Conservation (phyloP, 179 eudicot species). For the Drosera spatulata region DNA sequence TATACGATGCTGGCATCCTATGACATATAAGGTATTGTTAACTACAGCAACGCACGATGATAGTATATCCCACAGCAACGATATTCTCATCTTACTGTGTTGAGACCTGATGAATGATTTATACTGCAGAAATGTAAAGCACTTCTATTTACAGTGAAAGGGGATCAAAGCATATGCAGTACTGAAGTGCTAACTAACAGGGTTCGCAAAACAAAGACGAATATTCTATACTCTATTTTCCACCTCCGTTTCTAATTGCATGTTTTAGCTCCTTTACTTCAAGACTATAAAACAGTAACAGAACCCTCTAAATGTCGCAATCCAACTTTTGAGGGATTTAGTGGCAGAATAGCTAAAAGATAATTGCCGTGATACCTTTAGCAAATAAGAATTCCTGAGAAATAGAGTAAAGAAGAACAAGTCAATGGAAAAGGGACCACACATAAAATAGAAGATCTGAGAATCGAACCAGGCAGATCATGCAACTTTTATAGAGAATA, state of each 20-base stretch:
- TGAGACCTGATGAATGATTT: background rate
- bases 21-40: slow-evolving; percentile 5
- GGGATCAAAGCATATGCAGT: background rate
- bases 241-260: background rate
- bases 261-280: background rate
- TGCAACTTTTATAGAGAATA: too few relatives aligned
- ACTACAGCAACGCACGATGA: background rate
- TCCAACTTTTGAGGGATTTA: background rate
- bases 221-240: background rate
- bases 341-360: background rate
- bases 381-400: background rate
- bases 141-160: background rate
- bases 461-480: too few relatives aligned
- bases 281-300: background rate
- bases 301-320: background rate
- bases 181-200: background rate
- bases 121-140: background rate
- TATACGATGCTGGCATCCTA: slow-evolving; percentile 6
- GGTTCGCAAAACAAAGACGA: background rate
- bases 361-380: background rate
- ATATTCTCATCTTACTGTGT: slow-evolving; percentile 7
- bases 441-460: too few relatives aligned
- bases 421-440: too few relatives aligned
- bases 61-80: slow-evolving; percentile 6
- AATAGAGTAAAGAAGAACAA: too few relatives aligned